A percentile compares a stretch with the other conserved stretches of the same genome.
Conservation (phyloP, 257 asterid genomes). For the Gynochthodes officinalis region DNA sequence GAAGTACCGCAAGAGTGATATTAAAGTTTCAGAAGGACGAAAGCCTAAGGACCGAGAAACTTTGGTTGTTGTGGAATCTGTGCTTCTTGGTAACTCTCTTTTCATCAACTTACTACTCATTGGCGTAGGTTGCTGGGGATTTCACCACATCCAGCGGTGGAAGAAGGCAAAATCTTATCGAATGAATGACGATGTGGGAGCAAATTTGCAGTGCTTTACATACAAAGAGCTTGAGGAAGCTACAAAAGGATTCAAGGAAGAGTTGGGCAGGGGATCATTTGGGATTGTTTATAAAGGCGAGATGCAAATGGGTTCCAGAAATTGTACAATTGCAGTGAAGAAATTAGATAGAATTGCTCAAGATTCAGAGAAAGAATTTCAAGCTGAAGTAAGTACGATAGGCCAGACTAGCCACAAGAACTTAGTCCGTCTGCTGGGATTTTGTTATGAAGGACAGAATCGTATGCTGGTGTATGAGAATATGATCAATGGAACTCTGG, state of each 20-base stretch:
- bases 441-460: constrained; percentile 20
- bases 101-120: constrained; percentile 35
- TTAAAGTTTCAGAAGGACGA: constrained; percentile 10
- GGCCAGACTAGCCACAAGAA: constrained; percentile 69
- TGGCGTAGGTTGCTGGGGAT: constrained; percentile 24
- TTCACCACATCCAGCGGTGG: constrained; percentile 16
- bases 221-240: constrained; percentile 28
- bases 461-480: constrained; percentile 31
- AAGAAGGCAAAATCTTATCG: not conserved
- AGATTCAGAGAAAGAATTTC: constrained; percentile 61
- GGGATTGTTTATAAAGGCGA: constrained; percentile 59
- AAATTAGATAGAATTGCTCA: constrained; percentile 37
- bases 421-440: constrained; percentile 45
- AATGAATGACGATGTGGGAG: not conserved
- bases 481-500: constrained; percentile 22
- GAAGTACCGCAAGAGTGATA: constrained; percentile 32
- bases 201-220: constrained; percentile 20
- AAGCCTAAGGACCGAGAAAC: constrained; percentile 14
- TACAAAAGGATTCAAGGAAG: constrained; percentile 29
- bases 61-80: constrained; percentile 35
- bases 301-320: constrained; percentile 1
- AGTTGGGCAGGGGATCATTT: constrained; percentile 57
- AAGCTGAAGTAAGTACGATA: constrained; percentile 46
- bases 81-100: constrained; percentile 46
- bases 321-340: constrained; percentile 41